Evolutionary conservation across 2,329 filamentous ascomycete species (phyloP).

Genomic region (Fusarium phyllophilum): DNA sequence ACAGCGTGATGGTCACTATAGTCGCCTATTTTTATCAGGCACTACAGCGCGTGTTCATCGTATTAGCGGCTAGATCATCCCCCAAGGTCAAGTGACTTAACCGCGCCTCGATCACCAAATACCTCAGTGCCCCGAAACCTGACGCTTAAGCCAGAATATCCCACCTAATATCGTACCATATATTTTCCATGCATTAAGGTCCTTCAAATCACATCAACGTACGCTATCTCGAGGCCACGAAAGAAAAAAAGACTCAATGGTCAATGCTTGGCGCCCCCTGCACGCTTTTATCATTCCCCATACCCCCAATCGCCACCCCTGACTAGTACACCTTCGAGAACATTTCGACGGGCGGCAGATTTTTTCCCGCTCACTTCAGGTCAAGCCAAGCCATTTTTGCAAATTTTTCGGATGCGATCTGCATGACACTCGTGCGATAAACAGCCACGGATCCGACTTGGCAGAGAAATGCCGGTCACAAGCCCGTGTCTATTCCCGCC

Average conservation of each 20-base stretch:
- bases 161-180: conserved; percentile 14
- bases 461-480: conserved; percentile 3
- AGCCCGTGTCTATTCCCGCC: background rate
- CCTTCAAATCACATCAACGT: background rate
- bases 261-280: conserved; percentile 17
- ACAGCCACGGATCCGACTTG: conserved; percentile 11
- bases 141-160: background rate
- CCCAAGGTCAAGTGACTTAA: conserved; percentile 15
- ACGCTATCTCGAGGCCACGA: background rate
- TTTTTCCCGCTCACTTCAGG: background rate
- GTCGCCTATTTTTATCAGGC: background rate
- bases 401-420: conserved; percentile 12
- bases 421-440: conserved; percentile 22
- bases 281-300: conserved; percentile 18
- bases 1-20: background rate
- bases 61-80: background rate
- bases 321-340: conserved; percentile 33
- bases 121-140: background rate
- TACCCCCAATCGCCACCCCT: conserved; percentile 11
- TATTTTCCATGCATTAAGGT: background rate
- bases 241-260: conserved; percentile 21
- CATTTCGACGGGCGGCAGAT: conserved; percentile 16
- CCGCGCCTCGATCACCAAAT: conserved; percentile 12
- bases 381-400: conserved; percentile 12
- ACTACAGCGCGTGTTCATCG: background rate